Conservation (phyloP, 345 rosid genomes). For the Gossypium raimondii region DNA sequence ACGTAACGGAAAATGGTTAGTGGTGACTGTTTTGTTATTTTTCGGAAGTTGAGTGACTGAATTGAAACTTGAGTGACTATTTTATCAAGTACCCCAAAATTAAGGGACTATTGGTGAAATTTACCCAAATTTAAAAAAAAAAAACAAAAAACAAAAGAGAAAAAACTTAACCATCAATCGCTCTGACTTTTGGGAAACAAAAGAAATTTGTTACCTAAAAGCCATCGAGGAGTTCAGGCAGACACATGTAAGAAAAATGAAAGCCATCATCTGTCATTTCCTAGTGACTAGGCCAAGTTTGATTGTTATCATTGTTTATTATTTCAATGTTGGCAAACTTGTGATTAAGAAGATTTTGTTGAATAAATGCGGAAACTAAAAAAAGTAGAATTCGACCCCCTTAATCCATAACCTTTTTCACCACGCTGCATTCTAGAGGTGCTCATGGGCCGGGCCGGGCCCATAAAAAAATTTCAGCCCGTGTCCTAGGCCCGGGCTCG, state of each 20-base stretch:
- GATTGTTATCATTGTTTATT: background rate
- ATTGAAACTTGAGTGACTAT: too few species aligned
- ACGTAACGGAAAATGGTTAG: too few species aligned
- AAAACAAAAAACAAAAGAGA: background rate
- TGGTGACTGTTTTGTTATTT: too few species aligned
- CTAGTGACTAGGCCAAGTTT: background rate
- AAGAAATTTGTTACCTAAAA: conserved; percentile 8
- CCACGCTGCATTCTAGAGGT: background rate
- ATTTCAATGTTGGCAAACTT: background rate
- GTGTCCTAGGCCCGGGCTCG: too few species aligned
- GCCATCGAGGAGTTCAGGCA: conserved; percentile 6
- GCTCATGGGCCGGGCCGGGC: too few species aligned
- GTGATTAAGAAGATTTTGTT: conserved; percentile 1
- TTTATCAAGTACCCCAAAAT: too few species aligned
- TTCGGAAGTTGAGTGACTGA: too few species aligned
- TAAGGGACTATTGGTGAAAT: too few species aligned
- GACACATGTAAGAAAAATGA: background rate
- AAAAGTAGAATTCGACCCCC: background rate
- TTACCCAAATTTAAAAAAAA: too few species aligned
- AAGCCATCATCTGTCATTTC: background rate
- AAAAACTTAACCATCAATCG: background rate
- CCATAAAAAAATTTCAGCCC: too few species aligned
- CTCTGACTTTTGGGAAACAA: background rate
- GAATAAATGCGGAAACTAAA: background rate
- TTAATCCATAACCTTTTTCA: background rate